phyloP scores from a whole-genome alignment of 106 monocot species.

The Dioscorea alata region DNA sequence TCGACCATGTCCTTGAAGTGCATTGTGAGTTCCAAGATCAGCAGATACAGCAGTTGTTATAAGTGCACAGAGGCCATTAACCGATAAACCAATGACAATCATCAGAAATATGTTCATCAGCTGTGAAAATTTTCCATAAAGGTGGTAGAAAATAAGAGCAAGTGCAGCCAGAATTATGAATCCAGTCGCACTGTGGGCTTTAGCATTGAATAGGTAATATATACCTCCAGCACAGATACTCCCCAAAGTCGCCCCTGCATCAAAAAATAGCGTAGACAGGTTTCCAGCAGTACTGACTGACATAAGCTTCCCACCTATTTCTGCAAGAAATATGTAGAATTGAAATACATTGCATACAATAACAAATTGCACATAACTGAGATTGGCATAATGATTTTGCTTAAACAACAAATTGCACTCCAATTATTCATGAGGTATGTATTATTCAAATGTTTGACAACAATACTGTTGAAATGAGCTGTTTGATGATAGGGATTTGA shows the following conservation, averaged over 20 bases:
- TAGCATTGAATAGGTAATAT: conserved; percentile 67
- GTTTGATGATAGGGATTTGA: too few relatives aligned
- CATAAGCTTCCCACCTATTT: conserved; percentile 53
- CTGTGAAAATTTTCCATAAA: conserved; percentile 63
- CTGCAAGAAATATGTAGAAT: conserved; percentile 19
- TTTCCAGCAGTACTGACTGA: conserved; percentile 64
- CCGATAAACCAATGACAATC: conserved; percentile 72
- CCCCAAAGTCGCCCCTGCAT: conserved; percentile 82
- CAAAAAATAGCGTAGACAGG: conserved; percentile 82
- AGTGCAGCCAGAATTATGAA: conserved; percentile 84
- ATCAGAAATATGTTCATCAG: conserved; percentile 57
- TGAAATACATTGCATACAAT: too few relatives aligned
- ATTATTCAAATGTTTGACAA: too few relatives aligned
- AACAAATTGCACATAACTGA: too few relatives aligned
- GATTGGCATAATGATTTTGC: too few relatives aligned
- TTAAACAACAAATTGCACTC: too few relatives aligned
- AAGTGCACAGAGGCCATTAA: conserved; percentile 85
- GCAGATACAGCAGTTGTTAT: conserved; percentile 92
- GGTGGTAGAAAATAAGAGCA: conserved; percentile 64
- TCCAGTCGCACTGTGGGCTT: conserved; percentile 70
- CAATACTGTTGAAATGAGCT: too few relatives aligned
- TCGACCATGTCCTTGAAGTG: conserved; percentile 70
- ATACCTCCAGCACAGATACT: conserved; percentile 87
- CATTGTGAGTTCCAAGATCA: conserved; percentile 78
- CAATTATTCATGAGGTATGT: too few relatives aligned